Evolutionary conservation across 1,139 yeast species (phyloP).

Genomic region (Kurtzmaniella quercitrusa): DNA sequence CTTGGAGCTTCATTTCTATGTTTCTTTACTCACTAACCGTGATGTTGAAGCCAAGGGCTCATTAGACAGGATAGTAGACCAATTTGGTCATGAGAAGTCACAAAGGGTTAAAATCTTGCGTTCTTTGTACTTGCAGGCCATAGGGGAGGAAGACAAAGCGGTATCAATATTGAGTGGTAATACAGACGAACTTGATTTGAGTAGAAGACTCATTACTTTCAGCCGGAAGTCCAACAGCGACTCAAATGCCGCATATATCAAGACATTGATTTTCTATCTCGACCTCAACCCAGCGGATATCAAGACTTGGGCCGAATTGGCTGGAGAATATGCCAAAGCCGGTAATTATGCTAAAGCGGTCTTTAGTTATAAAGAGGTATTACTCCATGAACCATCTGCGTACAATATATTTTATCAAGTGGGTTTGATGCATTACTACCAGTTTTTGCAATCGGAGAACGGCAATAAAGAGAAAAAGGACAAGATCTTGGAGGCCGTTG

Average conservation of each 20-base stretch:
- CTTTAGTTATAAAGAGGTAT: constrained; percentile 63
- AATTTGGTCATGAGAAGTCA: constrained; percentile 51
- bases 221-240: constrained; percentile 17
- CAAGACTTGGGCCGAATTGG: constrained; percentile 75
- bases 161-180: constrained; percentile 33
- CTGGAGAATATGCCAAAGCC: constrained; percentile 51
- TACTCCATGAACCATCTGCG: constrained; percentile 66
- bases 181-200: constrained; percentile 33
- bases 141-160: constrained; percentile 36
- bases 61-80: constrained; percentile 62
- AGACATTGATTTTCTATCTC: constrained; percentile 45
- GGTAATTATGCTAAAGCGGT: constrained; percentile 70
- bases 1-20: constrained; percentile 68
- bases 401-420: constrained; percentile 58
- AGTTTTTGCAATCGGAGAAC: constrained; percentile 18
- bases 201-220: constrained; percentile 34
- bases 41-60: constrained; percentile 69
- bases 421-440: constrained; percentile 17
- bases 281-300: constrained; percentile 67
- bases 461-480: constrained; percentile 20
- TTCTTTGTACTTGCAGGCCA: constrained; percentile 55
- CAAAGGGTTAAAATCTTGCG: constrained; percentile 57
- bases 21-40: constrained; percentile 58
- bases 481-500: constrained; percentile 19
- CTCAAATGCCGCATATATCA: constrained; percentile 37